Evolutionary conservation across 192 early-diverging fungal species (phyloP).

Genomic region (Coemansia erecta): DNA sequence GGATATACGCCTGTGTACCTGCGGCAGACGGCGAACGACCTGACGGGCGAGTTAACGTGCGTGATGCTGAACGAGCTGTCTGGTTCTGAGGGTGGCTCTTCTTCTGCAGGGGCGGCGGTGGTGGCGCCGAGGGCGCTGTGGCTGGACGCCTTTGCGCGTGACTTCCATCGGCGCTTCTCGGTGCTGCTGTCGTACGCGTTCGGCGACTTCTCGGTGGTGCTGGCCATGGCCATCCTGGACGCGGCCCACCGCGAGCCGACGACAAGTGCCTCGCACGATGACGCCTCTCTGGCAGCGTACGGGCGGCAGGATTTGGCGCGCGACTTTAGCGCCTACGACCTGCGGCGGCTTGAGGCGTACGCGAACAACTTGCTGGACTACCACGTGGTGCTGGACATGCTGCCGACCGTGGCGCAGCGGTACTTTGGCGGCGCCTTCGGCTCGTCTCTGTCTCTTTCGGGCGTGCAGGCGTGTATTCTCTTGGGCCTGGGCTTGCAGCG

Average conservation of each 20-base stretch:
- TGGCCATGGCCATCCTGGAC: slow-evolving; percentile 85
- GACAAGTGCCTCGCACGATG: no score
- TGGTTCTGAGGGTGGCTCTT: slow-evolving; percentile 38
- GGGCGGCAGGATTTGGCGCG: slow-evolving; percentile 21
- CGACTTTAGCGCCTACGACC: slow-evolving; percentile 65
- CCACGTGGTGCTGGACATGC: slow-evolving; percentile 92
- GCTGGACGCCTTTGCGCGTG: slow-evolving; percentile 85
- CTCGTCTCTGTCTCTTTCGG: slow-evolving; percentile 64
- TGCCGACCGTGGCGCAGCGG: slow-evolving; percentile 75
- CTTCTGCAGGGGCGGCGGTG: neutral
- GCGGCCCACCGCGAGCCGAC: slow-evolving; percentile 56
- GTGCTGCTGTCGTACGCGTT: slow-evolving; percentile 89
- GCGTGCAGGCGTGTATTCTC: slow-evolving; percentile 84
- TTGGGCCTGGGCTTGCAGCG: slow-evolving; percentile 90
- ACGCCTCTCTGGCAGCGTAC: slow-evolving; percentile 19
- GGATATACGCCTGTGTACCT: slow-evolving; percentile 92
- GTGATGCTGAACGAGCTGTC: slow-evolving; percentile 89
- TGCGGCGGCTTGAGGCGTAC: slow-evolving; percentile 96
- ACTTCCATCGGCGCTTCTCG: slow-evolving; percentile 89
- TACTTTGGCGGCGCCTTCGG: slow-evolving; percentile 73
- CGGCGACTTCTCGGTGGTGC: slow-evolving; percentile 71
- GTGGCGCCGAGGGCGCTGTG: slow-evolving; percentile 62
- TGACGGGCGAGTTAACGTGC: slow-evolving; percentile 98
- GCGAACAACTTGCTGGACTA: slow-evolving; percentile 95
- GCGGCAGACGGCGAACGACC: slow-evolving; percentile 93